Percentiles rank a stretch among this genome's conserved stretches.
phyloP scores from a whole-genome alignment of 176 grass and related monocot genomes.

The Phoenix roebelenii region DNA sequence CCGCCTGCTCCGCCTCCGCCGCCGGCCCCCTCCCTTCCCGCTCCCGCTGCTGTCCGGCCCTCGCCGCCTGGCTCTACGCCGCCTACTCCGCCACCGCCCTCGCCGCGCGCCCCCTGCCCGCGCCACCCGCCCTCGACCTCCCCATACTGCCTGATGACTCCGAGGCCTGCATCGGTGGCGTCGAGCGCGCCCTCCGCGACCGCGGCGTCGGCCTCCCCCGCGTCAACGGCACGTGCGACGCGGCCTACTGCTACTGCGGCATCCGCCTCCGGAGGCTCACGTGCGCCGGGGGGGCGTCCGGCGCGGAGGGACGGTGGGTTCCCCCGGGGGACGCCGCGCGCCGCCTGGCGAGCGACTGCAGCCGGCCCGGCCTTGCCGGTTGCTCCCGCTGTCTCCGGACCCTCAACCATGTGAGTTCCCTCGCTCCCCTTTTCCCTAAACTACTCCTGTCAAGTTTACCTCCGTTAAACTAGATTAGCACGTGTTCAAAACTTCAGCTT shows the following conservation, averaged over 20 bases:
- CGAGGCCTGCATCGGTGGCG: constrained; percentile 47
- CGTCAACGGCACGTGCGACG: constrained; percentile 60
- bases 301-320: constrained; percentile 27
- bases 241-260: constrained; percentile 77
- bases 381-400: constrained; percentile 71
- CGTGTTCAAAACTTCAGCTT: constrained; percentile 8
- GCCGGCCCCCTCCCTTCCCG: constrained; percentile 21
- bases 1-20: constrained; percentile 27
- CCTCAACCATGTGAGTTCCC: constrained; percentile 47
- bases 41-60: constrained; percentile 66
- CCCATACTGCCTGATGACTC: constrained; percentile 58
- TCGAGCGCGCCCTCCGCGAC: constrained; percentile 47
- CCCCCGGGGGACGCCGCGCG: constrained; percentile 19
- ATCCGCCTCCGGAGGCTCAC: constrained; percentile 52
- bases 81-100: constrained; percentile 71
- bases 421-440: not conserved
- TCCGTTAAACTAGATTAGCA: not conserved
- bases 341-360: constrained; percentile 47
- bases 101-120: not conserved
- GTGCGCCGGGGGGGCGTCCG: constrained; percentile 24
- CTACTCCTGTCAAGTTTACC: too few species aligned
- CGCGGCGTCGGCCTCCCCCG: constrained; percentile 39
- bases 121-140: constrained; percentile 26
- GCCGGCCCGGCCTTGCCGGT: constrained; percentile 31
- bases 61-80: constrained; percentile 79